Conservation (phyloP, 1,284 basidiomycete genomes). For the Malassezia cuniculi region DNA sequence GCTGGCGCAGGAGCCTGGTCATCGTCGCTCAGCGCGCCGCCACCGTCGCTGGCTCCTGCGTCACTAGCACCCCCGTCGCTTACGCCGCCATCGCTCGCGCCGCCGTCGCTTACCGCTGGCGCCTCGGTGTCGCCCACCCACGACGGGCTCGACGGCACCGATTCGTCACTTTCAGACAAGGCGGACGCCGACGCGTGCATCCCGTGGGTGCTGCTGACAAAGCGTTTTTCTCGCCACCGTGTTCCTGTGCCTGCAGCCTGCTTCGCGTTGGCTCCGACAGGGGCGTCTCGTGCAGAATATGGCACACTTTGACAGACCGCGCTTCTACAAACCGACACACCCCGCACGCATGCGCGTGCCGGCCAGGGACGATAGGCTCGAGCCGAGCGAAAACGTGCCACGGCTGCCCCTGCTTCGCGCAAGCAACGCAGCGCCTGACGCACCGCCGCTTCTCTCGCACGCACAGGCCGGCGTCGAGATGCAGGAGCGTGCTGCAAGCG, state of each 20-base stretch:
- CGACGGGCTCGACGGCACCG: constrained; percentile 5
- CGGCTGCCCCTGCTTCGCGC: constrained; percentile 7
- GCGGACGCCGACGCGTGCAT: constrained; percentile 1
- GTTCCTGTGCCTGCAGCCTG: neutral
- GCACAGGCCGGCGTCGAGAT: constrained; percentile 14
- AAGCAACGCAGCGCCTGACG: neutral
- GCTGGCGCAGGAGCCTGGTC: too few relatives aligned
- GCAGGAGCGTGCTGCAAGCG: constrained; percentile 2
- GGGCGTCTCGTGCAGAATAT: too few relatives aligned
- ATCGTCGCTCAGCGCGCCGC: too few relatives aligned
- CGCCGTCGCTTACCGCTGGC: too few relatives aligned
- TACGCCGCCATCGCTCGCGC: too few relatives aligned
- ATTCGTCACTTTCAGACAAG: constrained; percentile 4
- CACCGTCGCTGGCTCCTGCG: too few relatives aligned
- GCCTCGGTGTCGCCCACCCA: constrained; percentile 2
- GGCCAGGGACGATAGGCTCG: constrained; percentile 2
- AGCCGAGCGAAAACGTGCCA: constrained; percentile 4
- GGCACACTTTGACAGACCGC: constrained; percentile 12
- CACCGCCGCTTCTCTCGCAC: constrained; percentile 10
- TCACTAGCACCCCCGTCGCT: too few relatives aligned
- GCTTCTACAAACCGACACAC: constrained; percentile 11
- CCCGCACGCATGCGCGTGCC: constrained; percentile 7
- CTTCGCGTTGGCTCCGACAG: too few relatives aligned
- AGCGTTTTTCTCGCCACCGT: neutral
- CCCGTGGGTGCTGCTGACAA: neutral